phyloP scores from a whole-genome alignment of 2,329 filamentous ascomycete species.

The Colletotrichum magnum region DNA sequence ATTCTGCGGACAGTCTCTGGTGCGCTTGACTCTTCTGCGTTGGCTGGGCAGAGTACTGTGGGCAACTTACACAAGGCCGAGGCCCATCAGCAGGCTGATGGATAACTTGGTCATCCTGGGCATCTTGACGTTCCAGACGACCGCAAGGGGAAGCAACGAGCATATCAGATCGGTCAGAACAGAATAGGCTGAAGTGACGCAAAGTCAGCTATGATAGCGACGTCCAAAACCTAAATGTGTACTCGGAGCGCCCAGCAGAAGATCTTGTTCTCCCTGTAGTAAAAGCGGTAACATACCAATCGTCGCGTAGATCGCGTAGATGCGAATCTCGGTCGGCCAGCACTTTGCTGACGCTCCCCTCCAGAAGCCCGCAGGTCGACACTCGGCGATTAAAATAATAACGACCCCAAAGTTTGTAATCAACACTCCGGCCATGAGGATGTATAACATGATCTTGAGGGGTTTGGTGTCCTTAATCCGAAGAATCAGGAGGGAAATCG shows the following conservation, averaged over 20 bases:
- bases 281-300: slow-evolving; percentile 42
- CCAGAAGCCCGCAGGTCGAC: slow-evolving; percentile 44
- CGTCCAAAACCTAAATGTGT: neutral
- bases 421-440: slow-evolving; percentile 48
- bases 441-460: slow-evolving; percentile 49
- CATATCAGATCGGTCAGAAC: slow-evolving; percentile 46
- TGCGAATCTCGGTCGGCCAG: slow-evolving; percentile 49
- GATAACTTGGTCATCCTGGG: slow-evolving; percentile 48
- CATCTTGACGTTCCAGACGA: slow-evolving; percentile 51
- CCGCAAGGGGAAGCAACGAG: slow-evolving; percentile 47
- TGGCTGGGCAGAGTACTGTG: neutral
- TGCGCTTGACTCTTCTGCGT: neutral
- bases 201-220: neutral
- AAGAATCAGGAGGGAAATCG: slow-evolving; percentile 56
- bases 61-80: slow-evolving; percentile 45
- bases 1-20: neutral
- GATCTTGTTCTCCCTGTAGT: neutral
- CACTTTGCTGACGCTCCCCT: slow-evolving; percentile 40
- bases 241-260: neutral
- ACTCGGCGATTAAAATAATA: slow-evolving; percentile 51
- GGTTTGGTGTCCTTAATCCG: slow-evolving; percentile 54
- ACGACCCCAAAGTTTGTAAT: slow-evolving; percentile 50
- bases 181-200: slow-evolving; percentile 39
- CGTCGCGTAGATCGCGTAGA: slow-evolving; percentile 52
- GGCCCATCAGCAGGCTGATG: slow-evolving; percentile 49